These are phyloP conservation scores for Sclerotiophoma versabilis DNA, from an alignment of 2,329 filamentous ascomycete genomes.

Conservation along the genomic window DNA sequence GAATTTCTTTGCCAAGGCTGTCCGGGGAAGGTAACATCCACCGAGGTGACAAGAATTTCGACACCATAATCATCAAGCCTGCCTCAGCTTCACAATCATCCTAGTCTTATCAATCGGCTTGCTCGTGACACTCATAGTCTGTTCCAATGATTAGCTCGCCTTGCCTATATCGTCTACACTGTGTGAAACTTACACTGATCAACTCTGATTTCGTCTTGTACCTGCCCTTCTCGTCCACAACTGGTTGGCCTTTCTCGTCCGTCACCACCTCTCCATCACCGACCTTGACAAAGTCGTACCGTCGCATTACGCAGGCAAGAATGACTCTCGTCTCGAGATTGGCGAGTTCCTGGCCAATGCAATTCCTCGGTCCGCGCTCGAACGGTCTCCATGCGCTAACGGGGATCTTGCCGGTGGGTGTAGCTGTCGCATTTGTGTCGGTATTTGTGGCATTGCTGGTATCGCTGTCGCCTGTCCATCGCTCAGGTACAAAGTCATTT, in stretches of 20 bases:
- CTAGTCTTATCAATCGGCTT: constrained; percentile 42
- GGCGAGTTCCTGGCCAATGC: constrained; percentile 65
- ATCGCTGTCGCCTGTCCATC: constrained; percentile 48
- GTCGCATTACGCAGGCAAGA: constrained; percentile 51
- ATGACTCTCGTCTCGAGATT: constrained; percentile 61
- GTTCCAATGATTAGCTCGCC: constrained; percentile 12
- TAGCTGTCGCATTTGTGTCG: constrained; percentile 19
- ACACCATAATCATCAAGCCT: no score
- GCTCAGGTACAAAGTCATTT: constrained; percentile 46
- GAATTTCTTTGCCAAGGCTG: no score
- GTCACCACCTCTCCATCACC: constrained; percentile 39
- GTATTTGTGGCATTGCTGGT: constrained; percentile 25
- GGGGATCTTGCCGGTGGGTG: constrained; percentile 37
- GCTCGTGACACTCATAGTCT: constrained; percentile 42
- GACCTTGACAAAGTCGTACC: constrained; percentile 47
- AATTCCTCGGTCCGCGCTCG: constrained; percentile 62
- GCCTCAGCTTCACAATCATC: constrained; percentile 35
- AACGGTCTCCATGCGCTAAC: constrained; percentile 62
- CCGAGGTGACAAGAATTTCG: no score
- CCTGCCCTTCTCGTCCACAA: constrained; percentile 38
- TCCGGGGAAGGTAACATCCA: no score
- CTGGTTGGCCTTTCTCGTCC: constrained; percentile 33
- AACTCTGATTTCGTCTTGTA: constrained; percentile 41
- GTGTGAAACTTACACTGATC: constrained; percentile 40
- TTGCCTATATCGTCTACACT: background rate